Conservation (phyloP, 1,284 basidiomycete species). For the Taiwanofungus camphoratus region DNA sequence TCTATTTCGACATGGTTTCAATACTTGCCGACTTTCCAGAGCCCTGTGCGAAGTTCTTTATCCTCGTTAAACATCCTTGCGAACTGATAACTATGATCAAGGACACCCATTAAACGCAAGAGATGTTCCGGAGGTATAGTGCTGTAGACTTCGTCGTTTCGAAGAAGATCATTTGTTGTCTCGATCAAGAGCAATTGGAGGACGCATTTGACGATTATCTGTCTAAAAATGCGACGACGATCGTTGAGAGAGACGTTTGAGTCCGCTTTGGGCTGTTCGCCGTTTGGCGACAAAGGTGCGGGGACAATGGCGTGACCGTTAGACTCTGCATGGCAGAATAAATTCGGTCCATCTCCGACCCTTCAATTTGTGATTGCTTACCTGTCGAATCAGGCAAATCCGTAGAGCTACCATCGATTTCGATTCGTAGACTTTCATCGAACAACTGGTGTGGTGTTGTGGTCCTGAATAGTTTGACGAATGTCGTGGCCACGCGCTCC, state of each 20-base stretch:
- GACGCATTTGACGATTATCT: conserved; percentile 99
- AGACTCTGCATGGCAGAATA: too few species aligned
- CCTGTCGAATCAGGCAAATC: conserved; percentile 55
- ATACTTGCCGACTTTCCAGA: conserved; percentile 97
- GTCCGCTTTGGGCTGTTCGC: conserved; percentile 44
- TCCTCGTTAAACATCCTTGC: conserved; percentile 98
- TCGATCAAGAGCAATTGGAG: conserved; percentile 96
- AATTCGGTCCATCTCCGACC: too few species aligned
- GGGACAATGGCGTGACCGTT: conserved; percentile 70
- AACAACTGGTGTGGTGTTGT: conserved; percentile 98
- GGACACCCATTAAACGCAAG: conserved; percentile 86
- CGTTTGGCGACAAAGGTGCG: conserved; percentile 67
- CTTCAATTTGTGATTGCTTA: too few species aligned
- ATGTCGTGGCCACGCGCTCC: conserved; percentile 91
- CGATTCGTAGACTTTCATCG: conserved; percentile 80
- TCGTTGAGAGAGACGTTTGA: conserved; percentile 55
- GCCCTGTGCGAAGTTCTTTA: conserved; percentile 91
- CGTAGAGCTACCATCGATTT: conserved; percentile 59
- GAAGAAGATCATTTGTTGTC: conserved; percentile 93
- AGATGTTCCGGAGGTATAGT: conserved; percentile 94
- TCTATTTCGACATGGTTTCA: not conserved
- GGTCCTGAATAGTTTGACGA: conserved; percentile 93
- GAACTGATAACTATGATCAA: conserved; percentile 97
- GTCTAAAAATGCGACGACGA: conserved; percentile 91
- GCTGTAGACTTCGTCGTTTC: conserved; percentile 88